Evolutionary conservation across 805 yeast species (phyloP), one percentile per base, ranked within the genome.

Genomic region (Yamadazyma sp.): DNA sequence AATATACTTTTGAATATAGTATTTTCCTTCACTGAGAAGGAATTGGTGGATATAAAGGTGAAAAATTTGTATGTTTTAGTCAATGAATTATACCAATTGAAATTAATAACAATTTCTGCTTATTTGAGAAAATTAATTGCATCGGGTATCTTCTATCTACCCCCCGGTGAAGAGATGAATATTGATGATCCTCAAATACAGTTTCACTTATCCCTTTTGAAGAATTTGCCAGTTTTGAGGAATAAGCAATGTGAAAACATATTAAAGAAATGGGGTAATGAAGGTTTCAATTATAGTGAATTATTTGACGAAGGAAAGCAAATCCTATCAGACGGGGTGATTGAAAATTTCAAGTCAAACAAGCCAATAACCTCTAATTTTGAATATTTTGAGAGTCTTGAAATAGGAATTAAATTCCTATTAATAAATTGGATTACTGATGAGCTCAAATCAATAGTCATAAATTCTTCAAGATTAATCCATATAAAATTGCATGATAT

Each of bases 91-190:
- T 67, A 69, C 31, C 72, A 69, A 27, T 45, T 69, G 35, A 72
- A 71, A 30, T 55, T 82, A 16, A 68, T 83, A 16, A 58, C 75
- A 2, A 65, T 80, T 11, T 77, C 83, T 1, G 72, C 83, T 1
- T 91, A 91, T 50, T 67, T 89, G 38, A 66, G 97, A 49, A 77
- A 80, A 46, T 62, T 89, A 23, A 88, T 91, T 29, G 86, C 96
- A 7, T 80, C 93, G 1, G 98, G 97, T 4, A 68, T 87, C 1
- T 75, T 89, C 30, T 86, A 84, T 56, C 56, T 78, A 9, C 60
- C 68, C 3, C 40, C 36, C 13, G 36, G 36, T 3, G 26, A 25
- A 10, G 31, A 26, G 14, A 12, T 29, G 10, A 12, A n/a, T 11
- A 6, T 5, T 23, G 74, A 49, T 20, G 42, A 43, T 7, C 47